Conservation (phyloP, 2,329 filamentous ascomycete genomes). For the Cladorrhinum sp. region DNA sequence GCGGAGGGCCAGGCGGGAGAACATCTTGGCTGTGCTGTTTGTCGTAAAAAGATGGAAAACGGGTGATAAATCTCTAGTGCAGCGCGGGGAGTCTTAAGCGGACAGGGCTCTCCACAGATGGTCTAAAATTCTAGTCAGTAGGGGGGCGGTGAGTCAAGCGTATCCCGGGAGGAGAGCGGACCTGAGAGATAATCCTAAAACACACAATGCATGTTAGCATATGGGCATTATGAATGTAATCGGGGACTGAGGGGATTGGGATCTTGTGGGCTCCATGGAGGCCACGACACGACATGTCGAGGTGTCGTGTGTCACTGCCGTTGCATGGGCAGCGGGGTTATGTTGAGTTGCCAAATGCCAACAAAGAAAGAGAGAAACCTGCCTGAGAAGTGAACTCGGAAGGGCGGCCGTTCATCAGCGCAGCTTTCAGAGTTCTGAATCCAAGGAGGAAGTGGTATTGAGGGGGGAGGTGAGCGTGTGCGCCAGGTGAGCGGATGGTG, state of each 20-base stretch:
- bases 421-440: slow-evolving; percentile 46
- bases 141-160: slow-evolving; percentile 43
- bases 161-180: slow-evolving; percentile 39
- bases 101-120: slow-evolving; percentile 53
- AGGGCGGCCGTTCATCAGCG: slow-evolving; percentile 82
- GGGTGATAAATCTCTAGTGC: slow-evolving; percentile 23
- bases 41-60: slow-evolving; percentile 21
- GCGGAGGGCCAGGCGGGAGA: slow-evolving; percentile 53
- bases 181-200: slow-evolving; percentile 73
- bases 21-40: slow-evolving; percentile 46
- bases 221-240: not conserved
- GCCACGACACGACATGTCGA: not conserved
- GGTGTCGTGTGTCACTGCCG: not conserved
- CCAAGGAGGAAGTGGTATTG: slow-evolving; percentile 28
- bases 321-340: slow-evolving; percentile 5
- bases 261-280: slow-evolving; percentile 2
- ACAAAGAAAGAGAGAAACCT: slow-evolving; percentile 35
- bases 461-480: slow-evolving; percentile 20
- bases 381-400: slow-evolving; percentile 87
- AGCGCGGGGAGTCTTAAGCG: slow-evolving; percentile 40
- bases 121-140: slow-evolving; percentile 42
- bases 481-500: slow-evolving; percentile 14
- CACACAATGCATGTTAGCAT: slow-evolving; percentile 40
- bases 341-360: not conserved
- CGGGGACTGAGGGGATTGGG: slow-evolving; percentile 7